Conservation (phyloP, 306 rosid species). For the Cicer yamashitae region DNA sequence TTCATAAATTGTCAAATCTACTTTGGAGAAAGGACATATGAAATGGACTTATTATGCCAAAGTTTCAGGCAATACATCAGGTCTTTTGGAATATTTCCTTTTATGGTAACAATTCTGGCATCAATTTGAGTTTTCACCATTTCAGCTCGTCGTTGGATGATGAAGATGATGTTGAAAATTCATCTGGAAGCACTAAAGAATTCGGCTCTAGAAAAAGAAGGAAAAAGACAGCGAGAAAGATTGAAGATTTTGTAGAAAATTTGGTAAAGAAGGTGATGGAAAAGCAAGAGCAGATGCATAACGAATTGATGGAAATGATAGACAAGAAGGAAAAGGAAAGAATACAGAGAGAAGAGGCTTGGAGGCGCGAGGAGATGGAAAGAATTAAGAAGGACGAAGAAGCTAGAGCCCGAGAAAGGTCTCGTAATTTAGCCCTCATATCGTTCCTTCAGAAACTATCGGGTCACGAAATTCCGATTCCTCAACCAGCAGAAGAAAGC, state of each 20-base stretch:
- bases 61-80: not conserved
- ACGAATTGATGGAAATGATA: constrained; percentile 67
- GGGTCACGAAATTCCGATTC: constrained; percentile 60
- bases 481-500: constrained; percentile 50
- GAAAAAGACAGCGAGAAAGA: constrained; percentile 47
- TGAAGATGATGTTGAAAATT: constrained; percentile 47
- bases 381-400: constrained; percentile 69
- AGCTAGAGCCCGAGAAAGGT: constrained; percentile 67
- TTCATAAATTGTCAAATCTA: not conserved
- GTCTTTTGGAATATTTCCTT: not conserved
- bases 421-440: constrained; percentile 71
- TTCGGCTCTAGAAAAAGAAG: constrained; percentile 56
- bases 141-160: constrained; percentile 63
- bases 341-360: constrained; percentile 72
- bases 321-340: constrained; percentile 79
- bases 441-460: constrained; percentile 63
- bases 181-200: constrained; percentile 39
- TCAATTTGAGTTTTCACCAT: constrained; percentile 38
- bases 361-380: constrained; percentile 74
- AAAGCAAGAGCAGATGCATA: constrained; percentile 83
- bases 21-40: constrained; percentile 2
- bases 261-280: constrained; percentile 73
- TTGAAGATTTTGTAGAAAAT: constrained; percentile 61
- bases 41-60: constrained; percentile 1
- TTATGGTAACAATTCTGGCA: not conserved